A percentile compares a stretch with the other conserved stretches of the same genome.
These are phyloP conservation scores for Thalassiosira mediterranea DNA, from an alignment of 352 stramenopile genomes.

Conservation along the genomic window DNA sequence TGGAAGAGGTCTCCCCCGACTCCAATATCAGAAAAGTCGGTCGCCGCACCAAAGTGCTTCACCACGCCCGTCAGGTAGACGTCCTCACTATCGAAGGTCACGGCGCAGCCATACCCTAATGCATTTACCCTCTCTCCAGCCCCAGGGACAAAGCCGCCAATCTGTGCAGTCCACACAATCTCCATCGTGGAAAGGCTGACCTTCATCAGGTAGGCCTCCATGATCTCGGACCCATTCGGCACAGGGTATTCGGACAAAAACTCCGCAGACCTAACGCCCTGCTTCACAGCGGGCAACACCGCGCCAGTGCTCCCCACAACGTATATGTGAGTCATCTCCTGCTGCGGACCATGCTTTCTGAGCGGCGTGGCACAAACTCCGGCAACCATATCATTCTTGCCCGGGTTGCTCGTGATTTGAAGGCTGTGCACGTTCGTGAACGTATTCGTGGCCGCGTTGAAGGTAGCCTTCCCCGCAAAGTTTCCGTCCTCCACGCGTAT, in stretches of 20 bases:
- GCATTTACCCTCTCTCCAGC: constrained; percentile 31
- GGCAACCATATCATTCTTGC: constrained; percentile 47
- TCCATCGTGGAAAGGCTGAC: constrained; percentile 51
- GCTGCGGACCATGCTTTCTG: constrained; percentile 17
- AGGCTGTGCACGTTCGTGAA: constrained; percentile 45
- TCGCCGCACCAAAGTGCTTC: constrained; percentile 41
- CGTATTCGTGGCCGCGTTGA: constrained; percentile 30
- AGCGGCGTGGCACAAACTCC: constrained; percentile 43
- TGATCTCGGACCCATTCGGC: constrained; percentile 13
- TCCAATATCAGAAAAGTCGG: constrained; percentile 45
- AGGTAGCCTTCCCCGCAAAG: constrained; percentile 30
- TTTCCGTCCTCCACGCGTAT: constrained; percentile 35
- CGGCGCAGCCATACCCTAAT: constrained; percentile 50
- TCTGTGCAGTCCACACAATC: constrained; percentile 47
- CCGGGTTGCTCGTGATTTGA: constrained; percentile 29
- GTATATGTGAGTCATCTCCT: constrained; percentile 38
- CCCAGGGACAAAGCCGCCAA: constrained; percentile 22
- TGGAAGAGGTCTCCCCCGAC: neutral
- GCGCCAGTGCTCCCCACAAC: constrained; percentile 50
- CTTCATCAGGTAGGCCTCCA: constrained; percentile 62
- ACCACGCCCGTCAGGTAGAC: constrained; percentile 57
- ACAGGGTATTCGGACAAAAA: constrained; percentile 25
- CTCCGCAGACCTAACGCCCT: constrained; percentile 11
- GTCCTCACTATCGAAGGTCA: constrained; percentile 41
- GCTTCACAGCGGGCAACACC: constrained; percentile 19